Evolutionary conservation across 495 filamentous ascomycete genomes (phyloP).

Genomic region (Neurospora hispaniola): DNA sequence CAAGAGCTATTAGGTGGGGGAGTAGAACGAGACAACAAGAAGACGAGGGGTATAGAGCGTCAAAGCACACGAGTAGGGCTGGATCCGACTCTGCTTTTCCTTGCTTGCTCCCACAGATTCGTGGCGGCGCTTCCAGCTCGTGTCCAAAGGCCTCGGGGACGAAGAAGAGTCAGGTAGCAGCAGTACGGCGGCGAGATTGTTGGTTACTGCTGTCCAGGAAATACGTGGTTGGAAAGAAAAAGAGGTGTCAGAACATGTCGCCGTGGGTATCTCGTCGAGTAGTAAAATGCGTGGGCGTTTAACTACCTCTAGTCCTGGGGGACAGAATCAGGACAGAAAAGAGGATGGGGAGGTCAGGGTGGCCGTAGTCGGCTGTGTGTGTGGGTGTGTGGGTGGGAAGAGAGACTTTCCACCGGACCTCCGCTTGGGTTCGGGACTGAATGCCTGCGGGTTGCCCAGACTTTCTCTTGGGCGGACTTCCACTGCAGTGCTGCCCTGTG

Average conservation of each 20-base stretch:
- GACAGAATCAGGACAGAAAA: not conserved
- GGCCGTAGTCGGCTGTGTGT: conserved; percentile 1
- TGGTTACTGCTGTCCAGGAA: not conserved
- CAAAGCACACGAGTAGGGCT: not conserved
- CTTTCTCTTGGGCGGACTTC: not conserved
- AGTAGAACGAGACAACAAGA: not conserved
- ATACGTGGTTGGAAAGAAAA: not conserved
- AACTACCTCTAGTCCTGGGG: too few species aligned
- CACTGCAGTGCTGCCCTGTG: not conserved
- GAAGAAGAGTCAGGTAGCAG: not conserved
- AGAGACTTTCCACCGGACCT: not conserved
- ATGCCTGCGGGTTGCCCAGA: not conserved
- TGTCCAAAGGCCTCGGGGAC: not conserved
- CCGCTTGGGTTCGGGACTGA: not conserved
- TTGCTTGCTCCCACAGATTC: not conserved
- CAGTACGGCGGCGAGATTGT: not conserved
- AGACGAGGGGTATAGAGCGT: not conserved
- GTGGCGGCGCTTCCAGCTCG: not conserved
- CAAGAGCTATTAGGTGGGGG: not conserved
- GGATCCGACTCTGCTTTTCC: not conserved
- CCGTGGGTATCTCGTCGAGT: not conserved
- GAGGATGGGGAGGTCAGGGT: not conserved
- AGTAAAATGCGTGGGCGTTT: not conserved
- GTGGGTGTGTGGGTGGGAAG: not conserved
- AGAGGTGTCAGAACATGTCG: not conserved